Base-by-base conservation (phyloP, 306 rosid species). In the Acmispon strigosus region DNA sequence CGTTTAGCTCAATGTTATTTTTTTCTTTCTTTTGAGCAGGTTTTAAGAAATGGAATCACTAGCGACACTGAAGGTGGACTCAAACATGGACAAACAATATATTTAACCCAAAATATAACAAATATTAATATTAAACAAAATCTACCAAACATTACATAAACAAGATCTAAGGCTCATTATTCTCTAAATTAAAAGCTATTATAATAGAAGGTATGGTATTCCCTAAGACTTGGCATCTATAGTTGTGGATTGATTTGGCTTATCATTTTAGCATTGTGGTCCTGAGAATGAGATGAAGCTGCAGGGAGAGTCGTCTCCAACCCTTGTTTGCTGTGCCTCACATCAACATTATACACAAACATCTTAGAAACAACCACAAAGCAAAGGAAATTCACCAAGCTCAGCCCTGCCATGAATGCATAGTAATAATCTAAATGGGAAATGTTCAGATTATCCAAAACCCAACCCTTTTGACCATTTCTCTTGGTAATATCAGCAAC, bases 401-500 rank as follows among this genome's bases (percentile, higher is more conserved):
- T 78, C 29, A 89, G 43, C n/a, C 64, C 20, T 9, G 86, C 88
- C 83, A 89, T 52, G 72, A 89, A 78, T 27, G 93, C 90, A 51
- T 83, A 89, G 41, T 80, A 87, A 27, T 92, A 83, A 73, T 87
- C 90, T 34, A 87, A 67, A 78, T 43, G 95, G 4, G 95, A 89
- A 2, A 73, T 60, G 18, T 90, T 90, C 2, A 87, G 77, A 79
- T 90, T 88, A 64, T 88, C 85, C 85, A 82, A 74, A 81, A 92
- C 56, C 96, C 97, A 89, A 61, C 92, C 86, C 66, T 51, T 75
- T 13, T 69, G 80, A 48, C 85, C 85, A 9, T 81, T 6, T 70
- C 82, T 75, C 58, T 50, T 24, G 7, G 92, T 81, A 34, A 69
- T n/a, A 49, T 83, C 70, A 2, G 90, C 72, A 17, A 87, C 89